Evolutionary conservation across 2,329 filamentous ascomycete species (phyloP).

Genomic region (Paraconiothyrium sp.): DNA sequence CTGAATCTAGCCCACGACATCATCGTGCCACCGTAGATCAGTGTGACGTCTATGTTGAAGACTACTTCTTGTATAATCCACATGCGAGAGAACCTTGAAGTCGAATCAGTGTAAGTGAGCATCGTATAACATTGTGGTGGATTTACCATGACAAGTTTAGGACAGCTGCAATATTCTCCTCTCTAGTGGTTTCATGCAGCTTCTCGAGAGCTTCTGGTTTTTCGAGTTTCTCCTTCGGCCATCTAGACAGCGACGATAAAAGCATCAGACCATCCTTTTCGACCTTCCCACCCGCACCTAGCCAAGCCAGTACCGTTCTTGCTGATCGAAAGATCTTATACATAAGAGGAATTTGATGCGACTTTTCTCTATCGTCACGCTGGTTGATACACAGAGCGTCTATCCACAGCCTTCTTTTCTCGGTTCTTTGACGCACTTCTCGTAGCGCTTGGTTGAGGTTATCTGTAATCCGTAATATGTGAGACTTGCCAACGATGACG

Average conservation of each 20-base stretch:
- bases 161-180: not conserved
- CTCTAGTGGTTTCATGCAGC: not conserved
- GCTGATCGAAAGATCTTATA: slow-evolving; percentile 21
- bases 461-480: slow-evolving; percentile 13
- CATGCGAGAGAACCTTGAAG: slow-evolving; percentile 16
- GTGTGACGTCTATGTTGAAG: slow-evolving; percentile 15
- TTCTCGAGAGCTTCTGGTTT: not conserved
- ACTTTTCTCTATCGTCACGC: slow-evolving; percentile 20
- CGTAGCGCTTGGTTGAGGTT: slow-evolving; percentile 24
- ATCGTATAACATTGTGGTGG: not conserved
- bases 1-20: slow-evolving; percentile 9
- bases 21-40: slow-evolving; percentile 12
- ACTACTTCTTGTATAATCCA: slow-evolving; percentile 25
- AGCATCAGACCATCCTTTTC: not conserved
- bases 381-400: slow-evolving; percentile 34
- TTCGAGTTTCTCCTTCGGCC: not conserved
- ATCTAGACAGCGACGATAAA: not conserved
- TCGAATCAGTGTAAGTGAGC: not conserved
- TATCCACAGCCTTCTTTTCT: slow-evolving; percentile 16
- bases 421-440: not conserved
- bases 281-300: slow-evolving; percentile 15
- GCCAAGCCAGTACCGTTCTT: slow-evolving; percentile 23
- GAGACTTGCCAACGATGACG: not conserved
- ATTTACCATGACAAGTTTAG: slow-evolving; percentile 7
- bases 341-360: slow-evolving; percentile 29